Evolutionary conservation across 495 filamentous ascomycete genomes (phyloP).

Genomic region (Aspergillus campestris): DNA sequence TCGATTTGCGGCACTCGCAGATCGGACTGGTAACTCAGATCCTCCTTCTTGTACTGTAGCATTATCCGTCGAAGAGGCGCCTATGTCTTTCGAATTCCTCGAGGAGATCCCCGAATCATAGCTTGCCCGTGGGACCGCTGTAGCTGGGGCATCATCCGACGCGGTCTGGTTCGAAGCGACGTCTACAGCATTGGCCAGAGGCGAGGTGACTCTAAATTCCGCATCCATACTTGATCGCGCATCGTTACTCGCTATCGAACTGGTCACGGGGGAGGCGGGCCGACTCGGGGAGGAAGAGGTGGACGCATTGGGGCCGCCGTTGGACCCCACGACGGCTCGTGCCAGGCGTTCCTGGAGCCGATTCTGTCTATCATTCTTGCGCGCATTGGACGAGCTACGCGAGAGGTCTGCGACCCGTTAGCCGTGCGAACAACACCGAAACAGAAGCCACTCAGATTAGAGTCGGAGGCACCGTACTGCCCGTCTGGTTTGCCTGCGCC

Average conservation of each 20-base stretch:
- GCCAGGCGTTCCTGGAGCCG: conserved; percentile 82
- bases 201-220: conserved; percentile 19
- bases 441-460: neutral
- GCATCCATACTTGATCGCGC: conserved; percentile 34
- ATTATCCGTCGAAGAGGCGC: conserved; percentile 1
- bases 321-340: conserved; percentile 48
- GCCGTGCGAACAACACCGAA: conserved; percentile 1
- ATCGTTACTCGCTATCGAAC: conserved; percentile 27
- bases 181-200: conserved; percentile 10
- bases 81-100: conserved; percentile 25
- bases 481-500: conserved; percentile 16
- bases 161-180: conserved; percentile 5
- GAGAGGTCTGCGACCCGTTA: conserved; percentile 39
- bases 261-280: conserved; percentile 24
- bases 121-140: conserved; percentile 17
- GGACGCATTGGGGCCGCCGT: conserved; percentile 15
- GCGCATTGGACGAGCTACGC: conserved; percentile 40
- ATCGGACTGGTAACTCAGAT: neutral
- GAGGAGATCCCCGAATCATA: conserved; percentile 25
- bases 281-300: conserved; percentile 28
- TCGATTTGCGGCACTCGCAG: no score
- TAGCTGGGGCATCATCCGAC: conserved; percentile 6
- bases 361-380: conserved; percentile 46
- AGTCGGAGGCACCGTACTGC: conserved; percentile 10
- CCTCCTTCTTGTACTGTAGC: conserved; percentile 2